A percentile compares a stretch with the other conserved stretches of the same genome.
These are phyloP conservation scores for Lipomyces chichibuensis DNA, from an alignment of 805 yeast species.

Conservation along the genomic window DNA sequence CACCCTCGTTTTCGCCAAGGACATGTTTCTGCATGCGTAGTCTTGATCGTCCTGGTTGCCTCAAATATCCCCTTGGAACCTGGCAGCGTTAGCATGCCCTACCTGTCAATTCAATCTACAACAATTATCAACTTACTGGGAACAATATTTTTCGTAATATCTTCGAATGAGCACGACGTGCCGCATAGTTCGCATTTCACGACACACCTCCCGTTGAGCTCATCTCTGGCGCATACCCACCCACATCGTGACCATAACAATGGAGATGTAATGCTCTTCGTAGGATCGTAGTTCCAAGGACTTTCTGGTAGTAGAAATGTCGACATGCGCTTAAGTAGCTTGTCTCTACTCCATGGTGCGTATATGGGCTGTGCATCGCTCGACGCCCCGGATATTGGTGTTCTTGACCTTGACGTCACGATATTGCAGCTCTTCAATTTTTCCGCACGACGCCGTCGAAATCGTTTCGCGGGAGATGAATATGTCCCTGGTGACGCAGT, in stretches of 20 bases:
- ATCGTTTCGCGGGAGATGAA: conserved; percentile 25
- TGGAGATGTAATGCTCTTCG: conserved; percentile 20
- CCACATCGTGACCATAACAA: conserved; percentile 31
- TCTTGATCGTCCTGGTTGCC: not conserved
- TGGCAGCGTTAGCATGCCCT: not conserved
- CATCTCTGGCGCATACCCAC: conserved; percentile 17
- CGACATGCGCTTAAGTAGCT: conserved; percentile 23
- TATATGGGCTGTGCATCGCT: conserved; percentile 12
- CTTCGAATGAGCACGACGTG: not conserved
- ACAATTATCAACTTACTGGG: not conserved
- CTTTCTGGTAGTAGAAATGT: conserved; percentile 19
- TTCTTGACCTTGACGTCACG: not conserved
- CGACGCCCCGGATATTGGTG: not conserved
- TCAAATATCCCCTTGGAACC: not conserved
- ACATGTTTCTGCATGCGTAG: conserved; percentile 19
- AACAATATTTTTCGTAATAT: not conserved
- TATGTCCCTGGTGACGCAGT: not conserved
- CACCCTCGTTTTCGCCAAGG: conserved; percentile 30
- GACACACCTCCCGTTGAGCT: not conserved
- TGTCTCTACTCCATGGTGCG: conserved; percentile 30
- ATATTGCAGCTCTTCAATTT: conserved; percentile 2
- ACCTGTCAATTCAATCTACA: not conserved
- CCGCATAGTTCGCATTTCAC: conserved; percentile 20
- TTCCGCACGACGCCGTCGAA: conserved; percentile 19
- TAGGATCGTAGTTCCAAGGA: conserved; percentile 19